Evolutionary conservation across 306 rosid species (phyloP), one percentile per base, ranked within the genome.

Genomic region (Oemleria cerasiformis): DNA sequence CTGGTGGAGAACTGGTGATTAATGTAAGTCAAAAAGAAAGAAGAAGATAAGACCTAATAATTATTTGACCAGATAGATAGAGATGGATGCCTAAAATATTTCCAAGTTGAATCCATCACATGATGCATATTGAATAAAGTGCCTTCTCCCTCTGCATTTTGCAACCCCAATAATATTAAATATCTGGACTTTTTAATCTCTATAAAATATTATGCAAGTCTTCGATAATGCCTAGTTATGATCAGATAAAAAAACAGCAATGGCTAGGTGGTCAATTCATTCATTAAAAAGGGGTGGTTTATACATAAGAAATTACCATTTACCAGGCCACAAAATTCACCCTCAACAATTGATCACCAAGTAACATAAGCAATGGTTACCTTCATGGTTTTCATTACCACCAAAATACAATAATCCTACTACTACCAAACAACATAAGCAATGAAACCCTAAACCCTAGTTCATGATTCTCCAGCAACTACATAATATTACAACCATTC

Each of bases 401-500:
- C 73, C 63, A 66, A 12, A 47, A 77, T 34, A 63, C 17, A 66
- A 15, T 54, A 44, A 34, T 39, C 36, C 34, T 57, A 68, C 62
- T 19, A 51, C 1, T 14, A 19, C 14, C 17, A 6, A 20, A 38
- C 20, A 13, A 20, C 19, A 61, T 19, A 40, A 77, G 75, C 36
- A 83, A 72, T 75, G 66, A 67, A 55, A 71, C 30, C 76, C 84
- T 73, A 38, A 20, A 72, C 49, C 58, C n/a, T 36, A 6, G 1
- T 14, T 77, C 80, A 30, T 30, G 36, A 30, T 30, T 30, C 36
- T 30, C 4, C 36, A 30, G 36, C 36, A 1, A 30, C 36, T 85
- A 94, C 99, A 94, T 91, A 60, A 94, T 63, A 67, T 70, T 85
- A 83, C 99, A 94, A 65, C 96, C 86, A 73, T 88, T 85, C 0